Evolutionary conservation across 2,329 filamentous ascomycete genomes (phyloP).

Genomic region (Arthrocladium fulminans): DNA sequence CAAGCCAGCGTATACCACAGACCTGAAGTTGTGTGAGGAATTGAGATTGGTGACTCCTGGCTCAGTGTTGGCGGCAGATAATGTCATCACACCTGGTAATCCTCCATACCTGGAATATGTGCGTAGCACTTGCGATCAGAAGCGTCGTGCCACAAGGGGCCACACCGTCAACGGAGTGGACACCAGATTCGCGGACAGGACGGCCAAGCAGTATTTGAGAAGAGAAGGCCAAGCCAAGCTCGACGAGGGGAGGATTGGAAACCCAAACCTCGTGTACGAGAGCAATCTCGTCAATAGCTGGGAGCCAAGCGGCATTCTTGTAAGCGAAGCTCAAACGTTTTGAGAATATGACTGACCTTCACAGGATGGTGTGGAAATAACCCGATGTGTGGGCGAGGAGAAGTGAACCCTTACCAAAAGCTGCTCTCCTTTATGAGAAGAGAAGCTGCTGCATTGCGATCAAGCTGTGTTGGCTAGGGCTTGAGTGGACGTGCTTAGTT

Average conservation of each 20-base stretch:
- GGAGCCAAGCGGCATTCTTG: constrained; percentile 59
- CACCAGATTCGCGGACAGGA: constrained; percentile 19
- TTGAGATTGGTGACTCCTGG: constrained; percentile 56
- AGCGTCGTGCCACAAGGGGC: constrained; percentile 32
- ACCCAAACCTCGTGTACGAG: constrained; percentile 48
- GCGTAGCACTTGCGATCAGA: constrained; percentile 52
- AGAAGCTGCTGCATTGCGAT: too few species aligned
- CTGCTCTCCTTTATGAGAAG: too few species aligned
- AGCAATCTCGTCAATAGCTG: constrained; percentile 56
- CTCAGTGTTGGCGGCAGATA: constrained; percentile 29
- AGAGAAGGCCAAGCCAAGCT: constrained; percentile 22
- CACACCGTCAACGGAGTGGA: constrained; percentile 14
- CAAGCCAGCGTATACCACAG: constrained; percentile 65
- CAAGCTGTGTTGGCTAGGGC: too few species aligned
- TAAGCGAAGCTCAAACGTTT: constrained; percentile 33
- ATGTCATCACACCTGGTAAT: constrained; percentile 31
- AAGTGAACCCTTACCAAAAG: not conserved
- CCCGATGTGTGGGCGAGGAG: constrained; percentile 44
- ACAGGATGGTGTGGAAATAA: constrained; percentile 60
- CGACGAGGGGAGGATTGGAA: constrained; percentile 22
- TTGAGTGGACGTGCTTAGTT: too few species aligned
- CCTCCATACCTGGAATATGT: constrained; percentile 38
- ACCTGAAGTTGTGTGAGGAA: constrained; percentile 69
- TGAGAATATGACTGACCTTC: constrained; percentile 18
- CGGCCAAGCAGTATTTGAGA: constrained; percentile 22